These are phyloP conservation scores for Fraxinus sp. DNA, from an alignment of 305 asterid genomes.

Conservation along the genomic window DNA sequence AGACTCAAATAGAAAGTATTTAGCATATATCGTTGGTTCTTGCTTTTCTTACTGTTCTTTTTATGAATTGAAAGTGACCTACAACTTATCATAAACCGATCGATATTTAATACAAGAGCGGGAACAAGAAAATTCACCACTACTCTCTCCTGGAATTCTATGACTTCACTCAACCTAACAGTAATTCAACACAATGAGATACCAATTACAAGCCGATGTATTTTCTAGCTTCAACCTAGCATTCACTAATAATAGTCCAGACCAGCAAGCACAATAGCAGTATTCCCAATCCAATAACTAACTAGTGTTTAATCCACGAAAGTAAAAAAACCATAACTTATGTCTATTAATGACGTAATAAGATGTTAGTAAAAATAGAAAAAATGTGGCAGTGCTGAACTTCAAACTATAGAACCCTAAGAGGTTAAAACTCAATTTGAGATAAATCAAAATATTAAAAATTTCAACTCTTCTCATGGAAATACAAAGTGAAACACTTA, in stretches of 20 bases:
- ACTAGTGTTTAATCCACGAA: background rate
- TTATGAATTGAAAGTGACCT: background rate
- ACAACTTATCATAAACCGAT: background rate
- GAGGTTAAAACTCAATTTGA: background rate
- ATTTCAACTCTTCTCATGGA: constrained; percentile 3
- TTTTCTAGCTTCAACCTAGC: background rate
- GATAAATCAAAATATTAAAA: background rate
- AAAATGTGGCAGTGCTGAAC: background rate
- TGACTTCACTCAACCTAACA: background rate
- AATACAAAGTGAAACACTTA: background rate
- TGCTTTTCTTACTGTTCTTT: background rate
- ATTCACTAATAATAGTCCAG: background rate
- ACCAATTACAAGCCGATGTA: background rate
- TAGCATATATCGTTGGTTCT: background rate
- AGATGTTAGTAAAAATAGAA: background rate
- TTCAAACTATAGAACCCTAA: background rate
- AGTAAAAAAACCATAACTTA: background rate
- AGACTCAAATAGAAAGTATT: background rate
- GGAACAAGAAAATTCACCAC: background rate
- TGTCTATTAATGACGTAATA: background rate
- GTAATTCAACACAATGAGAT: background rate
- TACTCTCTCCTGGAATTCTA: background rate
- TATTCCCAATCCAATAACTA: background rate
- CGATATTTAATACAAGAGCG: background rate
- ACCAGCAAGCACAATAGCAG: background rate